These are phyloP conservation scores for Henckelia pumila DNA, from an alignment of 257 asterid species.

Conservation along the genomic window DNA sequence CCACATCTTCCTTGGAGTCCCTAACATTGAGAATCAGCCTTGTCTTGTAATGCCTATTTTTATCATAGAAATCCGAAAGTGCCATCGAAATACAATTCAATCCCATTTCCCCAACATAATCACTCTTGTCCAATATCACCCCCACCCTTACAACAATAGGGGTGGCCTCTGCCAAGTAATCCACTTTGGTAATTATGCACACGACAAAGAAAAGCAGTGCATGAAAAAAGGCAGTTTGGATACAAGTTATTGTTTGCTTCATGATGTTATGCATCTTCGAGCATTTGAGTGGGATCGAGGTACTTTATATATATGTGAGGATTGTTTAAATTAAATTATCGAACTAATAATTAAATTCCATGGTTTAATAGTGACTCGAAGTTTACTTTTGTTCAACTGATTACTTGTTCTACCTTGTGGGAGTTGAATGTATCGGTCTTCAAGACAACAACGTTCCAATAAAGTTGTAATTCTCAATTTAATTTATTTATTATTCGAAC, in stretches of 20 bases:
- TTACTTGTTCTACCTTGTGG: no score
- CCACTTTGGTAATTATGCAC: background rate
- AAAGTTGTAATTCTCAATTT: no score
- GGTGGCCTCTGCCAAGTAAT: conserved; percentile 23
- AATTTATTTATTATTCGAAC: no score
- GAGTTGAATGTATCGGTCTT: no score
- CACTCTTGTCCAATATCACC: conserved; percentile 48
- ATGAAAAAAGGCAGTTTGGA: background rate
- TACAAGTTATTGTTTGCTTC: background rate
- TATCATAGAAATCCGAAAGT: conserved; percentile 49
- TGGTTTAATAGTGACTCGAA: no score
- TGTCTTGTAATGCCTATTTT: conserved; percentile 34
- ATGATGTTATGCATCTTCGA: background rate
- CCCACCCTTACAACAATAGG: conserved; percentile 37
- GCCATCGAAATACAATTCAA: conserved; percentile 57
- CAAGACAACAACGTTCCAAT: no score
- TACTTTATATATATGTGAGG: no score
- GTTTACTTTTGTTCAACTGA: no score
- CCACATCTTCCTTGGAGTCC: conserved; percentile 33
- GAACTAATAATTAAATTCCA: no score
- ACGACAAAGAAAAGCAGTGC: background rate
- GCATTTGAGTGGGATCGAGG: background rate
- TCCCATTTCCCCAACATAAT: conserved; percentile 33
- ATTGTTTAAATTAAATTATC: no score
- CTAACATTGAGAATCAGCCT: conserved; percentile 35